Conservation (phyloP, 2,329 filamentous ascomycete species). For the Nigrospora oryzae region DNA sequence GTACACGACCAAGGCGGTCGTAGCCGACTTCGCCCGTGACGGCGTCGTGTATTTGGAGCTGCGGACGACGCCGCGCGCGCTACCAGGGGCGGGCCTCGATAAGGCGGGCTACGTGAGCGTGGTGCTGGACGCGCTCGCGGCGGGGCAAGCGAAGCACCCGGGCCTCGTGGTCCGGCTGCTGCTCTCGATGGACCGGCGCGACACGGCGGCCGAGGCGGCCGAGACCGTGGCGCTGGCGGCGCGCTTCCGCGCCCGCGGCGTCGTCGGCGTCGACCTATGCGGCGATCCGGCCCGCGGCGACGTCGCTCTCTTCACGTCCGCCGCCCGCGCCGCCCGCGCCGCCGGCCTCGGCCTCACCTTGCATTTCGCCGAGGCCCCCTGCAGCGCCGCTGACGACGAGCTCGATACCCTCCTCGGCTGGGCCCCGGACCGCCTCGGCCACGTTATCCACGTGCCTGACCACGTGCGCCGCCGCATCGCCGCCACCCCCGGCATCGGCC, state of each 20-base stretch:
- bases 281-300: slow-evolving; percentile 62
- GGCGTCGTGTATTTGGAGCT: slow-evolving; percentile 73
- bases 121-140: slow-evolving; percentile 55
- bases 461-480: slow-evolving; percentile 45
- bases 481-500: slow-evolving; percentile 37
- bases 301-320: slow-evolving; percentile 48
- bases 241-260: slow-evolving; percentile 39
- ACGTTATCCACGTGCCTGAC: slow-evolving; percentile 68
- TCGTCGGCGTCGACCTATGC: slow-evolving; percentile 73
- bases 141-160: slow-evolving; percentile 15
- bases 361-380: slow-evolving; percentile 67
- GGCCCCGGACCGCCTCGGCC: slow-evolving; percentile 61
- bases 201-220: slow-evolving; percentile 49
- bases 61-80: slow-evolving; percentile 66
- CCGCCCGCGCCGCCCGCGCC: slow-evolving; percentile 48
- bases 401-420: slow-evolving; percentile 56
- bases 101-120: slow-evolving; percentile 56
- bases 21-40: slow-evolving; percentile 58
- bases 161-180: slow-evolving; percentile 57
- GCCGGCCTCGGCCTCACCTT: slow-evolving; percentile 55
- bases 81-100: slow-evolving; percentile 42
- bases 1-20: slow-evolving; percentile 56
- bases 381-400: slow-evolving; percentile 49
- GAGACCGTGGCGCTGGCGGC: slow-evolving; percentile 57
- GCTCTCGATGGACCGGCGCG: slow-evolving; percentile 64